Evolutionary conservation across 2,329 filamentous ascomycete species (phyloP), one percentile per base, ranked within the genome.

Genomic region (Colletotrichum musicola): DNA sequence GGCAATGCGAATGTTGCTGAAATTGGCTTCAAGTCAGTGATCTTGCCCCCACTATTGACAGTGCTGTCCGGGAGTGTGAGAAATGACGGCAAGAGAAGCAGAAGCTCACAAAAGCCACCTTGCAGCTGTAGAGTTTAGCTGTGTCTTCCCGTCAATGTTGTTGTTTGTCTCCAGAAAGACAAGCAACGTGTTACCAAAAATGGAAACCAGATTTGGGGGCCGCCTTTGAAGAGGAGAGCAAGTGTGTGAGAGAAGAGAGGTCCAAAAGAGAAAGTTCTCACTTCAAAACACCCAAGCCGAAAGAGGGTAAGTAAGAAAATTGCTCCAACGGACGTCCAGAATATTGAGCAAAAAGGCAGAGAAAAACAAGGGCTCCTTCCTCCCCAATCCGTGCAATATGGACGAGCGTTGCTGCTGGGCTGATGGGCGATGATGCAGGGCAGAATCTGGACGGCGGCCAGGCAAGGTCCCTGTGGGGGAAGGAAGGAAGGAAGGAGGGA

Each of bases 131-230:
- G 35, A 18, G 30, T 10, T 22, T 2, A n/a, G 20, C 38, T 22
- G 35, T 35, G n/a, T 9, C 47, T n/a, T 47, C 18, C 7, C 6
- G 50, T 51, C 47, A 46, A 14, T 25, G 55, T 22, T 5, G 55
- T 40, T 46, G 51, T 42, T 35, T 55, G 38, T 38, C 35, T 35
- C 14, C 53, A 42, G 49, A 54, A 49, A 49, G 61, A 57, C 51
- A 20, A 40, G 30, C 64, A 68, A 30, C 60, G 64, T 68, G 60
- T 68, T 64, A 59, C 61, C n/a, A 64, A 61, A n/a, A 60, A 47
- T 10, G 44, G 13, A 60, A 18, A 16, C 44, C 5, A 60, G 57
- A 13, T 49, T 16, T 16, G 56, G 47, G 38, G 42, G 22, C 35
- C 30, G 12, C 38, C 42, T 5, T 22, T 18, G 4, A 18, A 1